phyloP scores from a whole-genome alignment of 2,329 filamentous ascomycete species.

The Epichloe elymi region DNA sequence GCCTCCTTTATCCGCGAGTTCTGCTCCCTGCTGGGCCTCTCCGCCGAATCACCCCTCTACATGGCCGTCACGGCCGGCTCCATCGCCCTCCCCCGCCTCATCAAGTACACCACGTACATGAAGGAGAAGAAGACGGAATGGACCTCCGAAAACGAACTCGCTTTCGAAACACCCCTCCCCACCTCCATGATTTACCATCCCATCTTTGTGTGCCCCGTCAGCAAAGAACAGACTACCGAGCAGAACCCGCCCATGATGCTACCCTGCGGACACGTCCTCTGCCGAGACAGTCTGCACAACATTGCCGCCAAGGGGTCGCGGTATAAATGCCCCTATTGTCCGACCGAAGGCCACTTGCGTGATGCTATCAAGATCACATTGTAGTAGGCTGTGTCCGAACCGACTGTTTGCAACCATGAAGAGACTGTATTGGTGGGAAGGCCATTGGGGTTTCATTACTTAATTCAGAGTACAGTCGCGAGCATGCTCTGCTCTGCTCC shows the following conservation, averaged over 20 bases:
- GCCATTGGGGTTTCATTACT: too few relatives aligned
- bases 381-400: constrained; percentile 17
- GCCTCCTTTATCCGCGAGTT: constrained; percentile 88
- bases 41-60: constrained; percentile 84
- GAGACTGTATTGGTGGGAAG: too few relatives aligned
- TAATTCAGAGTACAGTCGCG: too few relatives aligned
- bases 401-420: neutral
- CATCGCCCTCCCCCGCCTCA: constrained; percentile 75
- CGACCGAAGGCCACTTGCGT: constrained; percentile 62
- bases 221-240: constrained; percentile 90
- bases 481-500: too few relatives aligned
- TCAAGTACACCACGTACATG: constrained; percentile 82
- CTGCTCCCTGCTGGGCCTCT: constrained; percentile 79
- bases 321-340: constrained; percentile 97
- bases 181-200: constrained; percentile 66
- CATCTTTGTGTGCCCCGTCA: constrained; percentile 96
- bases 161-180: constrained; percentile 56
- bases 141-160: constrained; percentile 83
- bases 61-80: constrained; percentile 84
- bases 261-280: constrained; percentile 88
- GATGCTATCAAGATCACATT: constrained; percentile 65
- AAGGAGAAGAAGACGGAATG: constrained; percentile 85
- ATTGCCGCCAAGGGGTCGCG: constrained; percentile 64
- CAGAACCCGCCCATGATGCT: constrained; percentile 94
- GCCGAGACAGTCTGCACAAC: constrained; percentile 66